Base-by-base conservation (phyloP, 1,284 basidiomycete genomes). In the Microbotryum intermedium region DNA sequence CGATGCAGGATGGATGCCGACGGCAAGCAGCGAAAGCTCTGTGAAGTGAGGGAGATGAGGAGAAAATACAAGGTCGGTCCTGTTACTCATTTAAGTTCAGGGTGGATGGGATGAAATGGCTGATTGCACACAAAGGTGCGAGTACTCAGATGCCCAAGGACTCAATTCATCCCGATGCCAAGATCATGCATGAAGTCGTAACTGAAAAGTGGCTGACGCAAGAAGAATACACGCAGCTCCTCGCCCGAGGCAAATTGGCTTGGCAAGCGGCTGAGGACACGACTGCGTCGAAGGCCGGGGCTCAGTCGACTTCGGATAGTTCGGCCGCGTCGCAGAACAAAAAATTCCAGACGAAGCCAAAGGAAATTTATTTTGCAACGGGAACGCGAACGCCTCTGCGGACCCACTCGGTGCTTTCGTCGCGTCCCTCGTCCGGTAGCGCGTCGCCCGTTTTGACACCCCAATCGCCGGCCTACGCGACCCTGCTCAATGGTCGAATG, bases 181-280 rank as follows among this genome's bases (percentile, higher is more conserved):
- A 61, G 46, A 46, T 48, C 20, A 60, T 58, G 21, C 63, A 62
- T 43, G 61, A 61, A 45, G 66, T 67, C 25, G 11, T 67, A 44
- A 64, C 62, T 29, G 66, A 67, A 42, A 23, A 30, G 21, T 67
- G 66, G 66, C 52, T 67, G 18, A 63, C 60, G 5, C n/a, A 55
- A 13, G 47, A 47, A 3, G 61, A 67, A 47, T 60, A 61, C 46
- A n/a, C 21, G 5, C 23, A 46, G 3, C 44, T 57, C 10, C 34
- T 61, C 25, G 52, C 43, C 30, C 28, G 51, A 13, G 46, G 66
- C 39, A 65, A 61, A 44, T 46, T 67, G 16, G 63, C 59, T 11
- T 67, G 66, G 66, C 66, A 67, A 46, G 48, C 34, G 11, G 34
- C 18, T 16, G 34, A 39, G 34, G 34, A 39, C 18, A 39, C 11